Percentiles rank a stretch among this genome's conserved stretches.
phyloP scores from a whole-genome alignment of 768 basidiomycete species.

The Panellus pusillus region DNA sequence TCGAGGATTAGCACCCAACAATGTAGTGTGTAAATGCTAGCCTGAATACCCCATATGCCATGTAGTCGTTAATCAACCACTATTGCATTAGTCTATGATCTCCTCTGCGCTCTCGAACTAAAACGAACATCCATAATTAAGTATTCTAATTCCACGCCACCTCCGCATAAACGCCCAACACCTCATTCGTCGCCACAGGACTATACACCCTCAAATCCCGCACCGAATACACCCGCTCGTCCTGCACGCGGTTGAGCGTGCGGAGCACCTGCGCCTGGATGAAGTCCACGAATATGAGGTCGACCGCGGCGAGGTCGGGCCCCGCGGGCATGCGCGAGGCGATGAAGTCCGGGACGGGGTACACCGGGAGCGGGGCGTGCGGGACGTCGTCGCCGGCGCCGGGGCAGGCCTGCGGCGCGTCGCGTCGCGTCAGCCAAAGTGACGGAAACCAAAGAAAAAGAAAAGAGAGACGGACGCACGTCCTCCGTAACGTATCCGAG shows the following conservation, averaged over 20 bases:
- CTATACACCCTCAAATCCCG: slow-evolving; percentile 11
- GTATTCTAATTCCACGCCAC: slow-evolving; percentile 28
- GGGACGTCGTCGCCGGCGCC: slow-evolving; percentile 24
- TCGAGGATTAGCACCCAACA: no score
- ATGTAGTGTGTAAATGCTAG: no score
- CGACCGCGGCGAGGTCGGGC: slow-evolving; percentile 33
- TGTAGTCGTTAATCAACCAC: no score
- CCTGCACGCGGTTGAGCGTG: slow-evolving; percentile 45
- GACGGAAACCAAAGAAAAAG: neutral
- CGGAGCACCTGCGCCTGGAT: slow-evolving; percentile 39
- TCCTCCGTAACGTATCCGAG: slow-evolving; percentile 56
- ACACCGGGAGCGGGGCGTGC: slow-evolving; percentile 15
- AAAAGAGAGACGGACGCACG: slow-evolving; percentile 10
- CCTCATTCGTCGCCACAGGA: slow-evolving; percentile 29
- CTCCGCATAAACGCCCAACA: slow-evolving; percentile 42
- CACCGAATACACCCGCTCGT: slow-evolving; percentile 34
- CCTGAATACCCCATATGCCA: no score
- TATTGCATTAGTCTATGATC: no score
- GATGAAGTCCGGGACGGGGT: slow-evolving; percentile 18
- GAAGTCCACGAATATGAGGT: slow-evolving; percentile 58
- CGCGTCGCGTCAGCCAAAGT: no score
- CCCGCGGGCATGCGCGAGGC: slow-evolving; percentile 32
- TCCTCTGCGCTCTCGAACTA: no score
- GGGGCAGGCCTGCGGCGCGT: slow-evolving; percentile 25
- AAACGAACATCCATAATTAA: no score